These are phyloP conservation scores for Saccharomycopsis sp. DNA, from an alignment of 805 yeast genomes.

Conservation along the genomic window DNA sequence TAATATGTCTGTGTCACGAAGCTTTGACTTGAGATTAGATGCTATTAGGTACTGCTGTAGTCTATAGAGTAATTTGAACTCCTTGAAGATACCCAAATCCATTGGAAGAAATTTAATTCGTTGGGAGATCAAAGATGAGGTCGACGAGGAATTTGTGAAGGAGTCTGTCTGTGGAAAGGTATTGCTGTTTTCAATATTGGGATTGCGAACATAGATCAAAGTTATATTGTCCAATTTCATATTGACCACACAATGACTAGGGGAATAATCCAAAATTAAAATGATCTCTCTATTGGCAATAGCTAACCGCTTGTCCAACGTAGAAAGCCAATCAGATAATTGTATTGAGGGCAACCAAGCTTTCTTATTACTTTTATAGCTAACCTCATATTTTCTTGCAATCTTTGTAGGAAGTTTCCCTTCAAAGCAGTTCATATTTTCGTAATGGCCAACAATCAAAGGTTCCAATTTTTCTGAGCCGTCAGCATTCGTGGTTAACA, in stretches of 20 bases:
- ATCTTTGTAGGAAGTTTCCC: slow-evolving; percentile 35
- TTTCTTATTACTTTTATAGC: slow-evolving; percentile 50
- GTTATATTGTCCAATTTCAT: slow-evolving; percentile 33
- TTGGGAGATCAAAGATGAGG: slow-evolving; percentile 25
- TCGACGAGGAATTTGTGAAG: slow-evolving; percentile 23
- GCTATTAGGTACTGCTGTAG: slow-evolving; percentile 41
- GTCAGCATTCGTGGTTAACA: slow-evolving; percentile 54
- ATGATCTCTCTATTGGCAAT: slow-evolving; percentile 41
- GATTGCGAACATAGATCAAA: slow-evolving; percentile 17
- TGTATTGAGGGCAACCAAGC: slow-evolving; percentile 56
- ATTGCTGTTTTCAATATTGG: slow-evolving; percentile 1
- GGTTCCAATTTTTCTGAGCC: slow-evolving; percentile 58
- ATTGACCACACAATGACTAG: slow-evolving; percentile 52
- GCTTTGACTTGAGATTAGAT: slow-evolving; percentile 21
- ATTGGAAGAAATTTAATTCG: slow-evolving; percentile 42
- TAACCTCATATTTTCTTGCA: slow-evolving; percentile 41
- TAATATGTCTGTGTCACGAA: slow-evolving; percentile 20
- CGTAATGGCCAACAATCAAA: slow-evolving; percentile 50
- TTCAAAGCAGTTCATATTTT: slow-evolving; percentile 35
- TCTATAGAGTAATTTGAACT: slow-evolving; percentile 49
- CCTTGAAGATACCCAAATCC: slow-evolving; percentile 56
- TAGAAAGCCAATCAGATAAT: slow-evolving; percentile 52
- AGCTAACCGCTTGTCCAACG: slow-evolving; percentile 50
- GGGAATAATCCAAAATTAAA: slow-evolving; percentile 50
- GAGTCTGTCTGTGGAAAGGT: neutral